phyloP scores from a whole-genome alignment of 1,139 yeast species.

The Pichiaceae sp. region DNA sequence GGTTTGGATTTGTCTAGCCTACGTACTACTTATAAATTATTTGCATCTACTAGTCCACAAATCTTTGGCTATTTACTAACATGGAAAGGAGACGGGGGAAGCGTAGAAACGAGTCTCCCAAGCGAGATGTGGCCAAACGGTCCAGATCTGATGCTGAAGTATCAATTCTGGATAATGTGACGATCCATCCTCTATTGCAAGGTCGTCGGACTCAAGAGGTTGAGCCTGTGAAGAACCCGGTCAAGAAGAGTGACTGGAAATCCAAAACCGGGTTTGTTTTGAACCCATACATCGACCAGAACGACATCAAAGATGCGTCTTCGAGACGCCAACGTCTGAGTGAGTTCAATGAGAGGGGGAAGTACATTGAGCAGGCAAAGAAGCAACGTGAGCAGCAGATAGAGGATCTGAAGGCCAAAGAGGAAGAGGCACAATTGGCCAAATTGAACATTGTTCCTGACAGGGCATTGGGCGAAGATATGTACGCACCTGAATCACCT shows the following conservation, averaged over 20 bases:
- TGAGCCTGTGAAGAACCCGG: slow-evolving; percentile 10
- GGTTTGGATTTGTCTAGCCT: slow-evolving; percentile 91
- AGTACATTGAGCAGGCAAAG: slow-evolving; percentile 49
- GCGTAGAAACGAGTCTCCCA: too few relatives aligned
- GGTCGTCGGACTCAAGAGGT: slow-evolving; percentile 6
- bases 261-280: slow-evolving; percentile 30
- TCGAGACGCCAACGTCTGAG: slow-evolving; percentile 31
- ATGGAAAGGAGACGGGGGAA: slow-evolving; percentile 2
- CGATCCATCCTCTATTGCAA: slow-evolving; percentile 52
- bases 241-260: slow-evolving; percentile 20
- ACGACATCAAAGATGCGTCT: slow-evolving; percentile 19
- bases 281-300: slow-evolving; percentile 58
- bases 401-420: slow-evolving; percentile 26
- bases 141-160: too few relatives aligned
- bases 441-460: slow-evolving; percentile 42
- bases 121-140: too few relatives aligned
- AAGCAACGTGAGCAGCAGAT: slow-evolving; percentile 35
- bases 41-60: not conserved
- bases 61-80: not conserved
- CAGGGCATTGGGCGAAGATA: slow-evolving; percentile 40
- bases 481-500: slow-evolving; percentile 38
- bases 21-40: too few relatives aligned
- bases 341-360: slow-evolving; percentile 51
- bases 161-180: slow-evolving; percentile 29
- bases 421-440: slow-evolving; percentile 22